Conservation (phyloP, 1,284 basidiomycete genomes). For the Trametes polyzona region DNA sequence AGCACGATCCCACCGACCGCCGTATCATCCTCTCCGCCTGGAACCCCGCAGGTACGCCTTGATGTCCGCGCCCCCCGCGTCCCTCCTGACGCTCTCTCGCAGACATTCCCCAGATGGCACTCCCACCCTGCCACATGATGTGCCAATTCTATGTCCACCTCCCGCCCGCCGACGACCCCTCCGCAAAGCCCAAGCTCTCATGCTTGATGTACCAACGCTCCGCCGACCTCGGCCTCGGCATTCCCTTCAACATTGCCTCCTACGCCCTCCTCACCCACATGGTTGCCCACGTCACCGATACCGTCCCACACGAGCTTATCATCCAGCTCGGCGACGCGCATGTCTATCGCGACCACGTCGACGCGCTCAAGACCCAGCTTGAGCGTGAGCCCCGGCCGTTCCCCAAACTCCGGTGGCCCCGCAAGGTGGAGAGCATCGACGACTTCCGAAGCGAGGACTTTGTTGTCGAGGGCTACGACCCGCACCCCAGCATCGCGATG, state of each 20-base stretch:
- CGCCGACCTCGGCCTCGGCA: conserved; percentile 94
- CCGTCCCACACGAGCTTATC: conserved; percentile 86
- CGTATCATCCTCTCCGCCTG: conserved; percentile 97
- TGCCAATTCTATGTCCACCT: conserved; percentile 98
- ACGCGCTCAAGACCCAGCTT: conserved; percentile 84
- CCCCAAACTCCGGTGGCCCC: conserved; percentile 78
- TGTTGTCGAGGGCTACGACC: conserved; percentile 85
- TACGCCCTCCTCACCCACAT: conserved; percentile 97
- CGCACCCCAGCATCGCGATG: conserved; percentile 90
- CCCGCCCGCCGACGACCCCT: conserved; percentile 52
- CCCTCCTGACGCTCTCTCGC: background rate
- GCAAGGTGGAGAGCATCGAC: conserved; percentile 77
- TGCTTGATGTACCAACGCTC: conserved; percentile 99
- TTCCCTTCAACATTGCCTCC: conserved; percentile 99
- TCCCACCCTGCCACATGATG: conserved; percentile 98
- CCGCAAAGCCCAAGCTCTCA: conserved; percentile 76
- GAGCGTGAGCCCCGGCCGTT: conserved; percentile 80
- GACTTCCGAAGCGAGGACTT: conserved; percentile 85
- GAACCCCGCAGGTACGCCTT: conserved; percentile 89
- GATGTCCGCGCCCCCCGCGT: background rate
- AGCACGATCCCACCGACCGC: conserved; percentile 91
- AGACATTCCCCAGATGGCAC: conserved; percentile 94
- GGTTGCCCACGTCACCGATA: conserved; percentile 90
- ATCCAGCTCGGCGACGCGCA: conserved; percentile 97
- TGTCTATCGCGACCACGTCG: conserved; percentile 93